phyloP scores from a whole-genome alignment of 2,329 filamentous ascomycete genomes.

The Cladorrhinum sp. region DNA sequence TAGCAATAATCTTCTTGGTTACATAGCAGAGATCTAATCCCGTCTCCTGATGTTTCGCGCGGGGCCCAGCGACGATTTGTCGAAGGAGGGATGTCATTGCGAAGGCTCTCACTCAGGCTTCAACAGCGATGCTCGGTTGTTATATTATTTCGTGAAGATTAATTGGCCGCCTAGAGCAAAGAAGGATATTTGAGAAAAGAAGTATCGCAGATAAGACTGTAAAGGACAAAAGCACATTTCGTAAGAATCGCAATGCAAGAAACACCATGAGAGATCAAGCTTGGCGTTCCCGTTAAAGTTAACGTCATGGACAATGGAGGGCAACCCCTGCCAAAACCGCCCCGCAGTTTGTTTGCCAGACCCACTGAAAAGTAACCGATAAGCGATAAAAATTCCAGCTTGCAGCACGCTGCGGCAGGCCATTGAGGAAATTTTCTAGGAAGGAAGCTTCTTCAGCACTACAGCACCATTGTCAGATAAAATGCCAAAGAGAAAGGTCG shows the following conservation, averaged over 20 bases:
- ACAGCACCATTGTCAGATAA: conserved; percentile 28
- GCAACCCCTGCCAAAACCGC: background rate
- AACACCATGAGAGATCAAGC: no score
- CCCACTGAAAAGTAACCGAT: conserved; percentile 17
- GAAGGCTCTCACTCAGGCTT: no score
- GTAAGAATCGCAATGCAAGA: no score
- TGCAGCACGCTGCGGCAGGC: background rate
- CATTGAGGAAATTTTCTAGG: conserved; percentile 1
- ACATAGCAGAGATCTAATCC: conserved; percentile 95
- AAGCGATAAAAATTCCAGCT: conserved; percentile 24
- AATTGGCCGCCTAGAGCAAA: no score
- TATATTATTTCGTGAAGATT: no score
- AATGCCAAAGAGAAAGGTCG: conserved; percentile 86
- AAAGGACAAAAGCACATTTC: no score
- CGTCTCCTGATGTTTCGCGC: conserved; percentile 79
- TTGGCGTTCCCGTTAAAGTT: no score
- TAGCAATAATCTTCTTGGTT: conserved; percentile 70
- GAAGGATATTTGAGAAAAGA: no score
- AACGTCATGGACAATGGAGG: no score
- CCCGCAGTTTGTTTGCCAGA: conserved; percentile 4
- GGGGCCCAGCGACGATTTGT: conserved; percentile 86
- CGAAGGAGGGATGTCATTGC: conserved; percentile 78
- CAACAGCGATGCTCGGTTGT: no score
- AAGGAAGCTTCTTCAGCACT: background rate
- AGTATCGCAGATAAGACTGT: no score